Conservation (phyloP, 2,329 filamentous ascomycete genomes). For the Calcarisporium arbuscula region DNA sequence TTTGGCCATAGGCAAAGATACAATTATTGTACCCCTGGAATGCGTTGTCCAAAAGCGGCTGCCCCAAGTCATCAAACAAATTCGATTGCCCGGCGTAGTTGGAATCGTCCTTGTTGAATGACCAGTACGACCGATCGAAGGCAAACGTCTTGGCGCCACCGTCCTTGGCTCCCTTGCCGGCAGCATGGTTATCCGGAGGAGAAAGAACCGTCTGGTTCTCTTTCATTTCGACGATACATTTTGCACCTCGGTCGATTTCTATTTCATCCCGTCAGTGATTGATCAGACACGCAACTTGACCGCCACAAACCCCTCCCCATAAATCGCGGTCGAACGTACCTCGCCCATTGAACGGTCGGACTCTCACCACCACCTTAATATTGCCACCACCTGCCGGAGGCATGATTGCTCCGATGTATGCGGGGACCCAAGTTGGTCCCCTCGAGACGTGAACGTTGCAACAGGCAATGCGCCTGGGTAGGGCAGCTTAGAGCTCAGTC, state of each 20-base stretch:
- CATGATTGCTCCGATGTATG: conserved; percentile 25
- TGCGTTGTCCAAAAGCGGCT: conserved; percentile 91
- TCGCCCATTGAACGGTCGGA: conserved; percentile 92
- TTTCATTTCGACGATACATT: conserved; percentile 98
- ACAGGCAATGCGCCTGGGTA: conserved; percentile 20
- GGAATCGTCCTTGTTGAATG: conserved; percentile 74
- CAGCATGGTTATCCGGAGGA: conserved; percentile 57
- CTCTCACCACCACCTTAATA: conserved; percentile 98
- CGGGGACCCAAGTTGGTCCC: conserved; percentile 31
- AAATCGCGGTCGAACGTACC: conserved; percentile 56
- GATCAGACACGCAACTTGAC: background rate
- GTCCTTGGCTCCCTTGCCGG: conserved; percentile 65
- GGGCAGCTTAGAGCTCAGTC: background rate
- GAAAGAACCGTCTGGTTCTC: conserved; percentile 81
- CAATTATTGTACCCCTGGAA: conserved; percentile 99
- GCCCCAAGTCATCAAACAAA: conserved; percentile 81
- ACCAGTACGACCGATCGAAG: conserved; percentile 98
- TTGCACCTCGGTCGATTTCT: conserved; percentile 88
- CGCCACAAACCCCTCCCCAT: conserved; percentile 1
- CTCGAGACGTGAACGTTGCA: conserved; percentile 17
- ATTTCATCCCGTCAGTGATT: conserved; percentile 4
- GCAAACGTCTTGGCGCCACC: conserved; percentile 78
- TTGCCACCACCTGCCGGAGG: conserved; percentile 72
- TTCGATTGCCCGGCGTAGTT: conserved; percentile 88
- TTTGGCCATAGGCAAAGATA: conserved; percentile 98